Evolutionary conservation across 75 land plant genomes (phyloP).

Genomic region (Adiantum capillusveneris): DNA sequence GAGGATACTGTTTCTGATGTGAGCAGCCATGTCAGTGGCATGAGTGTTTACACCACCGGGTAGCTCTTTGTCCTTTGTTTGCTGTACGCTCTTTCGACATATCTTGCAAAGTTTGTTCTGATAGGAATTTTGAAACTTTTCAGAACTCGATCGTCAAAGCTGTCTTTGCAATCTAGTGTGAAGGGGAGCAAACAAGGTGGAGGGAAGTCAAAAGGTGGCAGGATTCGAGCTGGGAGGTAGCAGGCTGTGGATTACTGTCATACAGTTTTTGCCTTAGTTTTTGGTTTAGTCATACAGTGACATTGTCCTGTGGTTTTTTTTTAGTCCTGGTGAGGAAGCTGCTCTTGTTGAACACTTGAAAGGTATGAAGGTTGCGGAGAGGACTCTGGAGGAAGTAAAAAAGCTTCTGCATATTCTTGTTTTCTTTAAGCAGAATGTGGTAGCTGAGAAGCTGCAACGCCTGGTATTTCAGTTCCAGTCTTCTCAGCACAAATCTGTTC

Average conservation of each 20-base stretch:
- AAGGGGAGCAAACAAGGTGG: conserved; percentile 18
- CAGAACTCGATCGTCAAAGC: conserved; percentile 22
- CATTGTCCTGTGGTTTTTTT: not conserved
- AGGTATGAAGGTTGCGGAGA: conserved; percentile 54
- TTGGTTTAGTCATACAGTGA: not conserved
- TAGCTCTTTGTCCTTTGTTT: conserved; percentile 16
- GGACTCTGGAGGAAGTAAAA: conserved; percentile 49
- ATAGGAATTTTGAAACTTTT: not conserved
- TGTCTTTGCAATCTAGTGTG: conserved; percentile 28
- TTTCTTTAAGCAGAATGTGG: conserved; percentile 47
- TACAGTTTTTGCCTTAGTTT: not conserved
- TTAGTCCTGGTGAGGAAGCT: conserved; percentile 90
- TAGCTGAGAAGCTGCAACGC: conserved; percentile 63
- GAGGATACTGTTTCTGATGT: conserved; percentile 79
- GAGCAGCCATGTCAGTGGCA: conserved; percentile 84
- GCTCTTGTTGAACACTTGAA: conserved; percentile 89
- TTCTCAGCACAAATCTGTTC: conserved; percentile 60
- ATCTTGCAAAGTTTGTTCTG: not conserved
- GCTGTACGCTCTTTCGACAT: not conserved
- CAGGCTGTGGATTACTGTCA: not conserved
- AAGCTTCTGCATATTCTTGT: conserved; percentile 48
- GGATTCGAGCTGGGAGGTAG: conserved; percentile 96
- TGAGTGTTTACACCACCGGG: conserved; percentile 97
- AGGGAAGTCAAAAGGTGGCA: conserved; percentile 57
- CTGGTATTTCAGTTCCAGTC: conserved; percentile 43